Evolutionary conservation across 805 yeast species (phyloP), one percentile per base, ranked within the genome.

Genomic region (Candida michaelii): DNA sequence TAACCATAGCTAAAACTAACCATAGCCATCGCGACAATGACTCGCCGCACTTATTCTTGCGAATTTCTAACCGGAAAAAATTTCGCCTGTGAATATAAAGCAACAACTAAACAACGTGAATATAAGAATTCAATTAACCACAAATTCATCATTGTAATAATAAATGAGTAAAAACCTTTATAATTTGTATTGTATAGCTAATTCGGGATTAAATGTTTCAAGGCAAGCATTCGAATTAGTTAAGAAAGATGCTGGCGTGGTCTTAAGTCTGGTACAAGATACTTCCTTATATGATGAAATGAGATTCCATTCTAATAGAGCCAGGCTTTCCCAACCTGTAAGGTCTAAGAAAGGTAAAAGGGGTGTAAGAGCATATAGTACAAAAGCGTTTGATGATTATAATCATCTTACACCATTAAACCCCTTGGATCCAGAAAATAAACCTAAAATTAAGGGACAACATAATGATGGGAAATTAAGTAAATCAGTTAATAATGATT

Each of bases 401-500:
- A 43, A 43, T n/a, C n/a, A n/a, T 18, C 4, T 31, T 3, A 25
- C 21, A 2, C 37, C 39, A 29, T 17, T 35, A 23, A 27, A 30
- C 24, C 44, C 40, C n/a, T 11, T 36, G 2, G 36, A 41, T 14
- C 37, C 37, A 6, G 19, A 25, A 4, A 19, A 34, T 4, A n/a
- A 35, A 4, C 11, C 14, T 2, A 29, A 19, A 11, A 30, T 13
- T 15, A 21, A n/a, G 8, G 30, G 16, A 10, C 27, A 32, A 14
- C 16, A 24, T 11, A 11, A 18, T 10, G 36, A 33, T 19, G 36
- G 36, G 17, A 34, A 24, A 10, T 24, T 34, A 34, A 19, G 14
- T 7, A 36, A 35, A 27, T 35, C 40, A 25, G 47, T 44, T 3
- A 45, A 38, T 6, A 62, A 62, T n/a, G 69, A 63, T 62, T 27